Base-by-base conservation (phyloP, 148 eudicot genomes). In the Silene latifolia region DNA sequence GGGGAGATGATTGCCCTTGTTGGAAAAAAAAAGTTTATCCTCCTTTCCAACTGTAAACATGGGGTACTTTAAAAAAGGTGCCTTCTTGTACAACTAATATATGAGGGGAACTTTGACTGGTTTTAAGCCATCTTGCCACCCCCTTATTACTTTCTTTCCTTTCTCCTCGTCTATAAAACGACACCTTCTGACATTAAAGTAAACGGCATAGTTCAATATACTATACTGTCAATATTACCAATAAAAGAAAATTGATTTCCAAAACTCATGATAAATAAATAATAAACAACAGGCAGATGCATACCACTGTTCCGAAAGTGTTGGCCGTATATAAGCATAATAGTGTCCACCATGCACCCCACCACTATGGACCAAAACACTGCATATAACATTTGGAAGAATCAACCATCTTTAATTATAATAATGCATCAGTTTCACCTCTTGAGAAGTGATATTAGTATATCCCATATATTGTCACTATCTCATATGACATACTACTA, bases 301-400 rank as follows among this genome's bases (percentile, higher is more conserved):
- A 68, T 87, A 93, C 98, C 98, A 93, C 75, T 93, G 95, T 58
- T 91, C 95, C 42, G 93, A 85, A 64, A 93, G 91, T 61, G 93
- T 89, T 62, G 98, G 97, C 83, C 98, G 85, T 72, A 91, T 93
- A 77, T 79, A 93, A 64, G 95, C 97, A 85, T 89, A 93, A 82
- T 93, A 93, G 77, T 93, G 98, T 80, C 98, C 98, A 76, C 98
- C 95, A 80, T 93, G 93, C 70, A 93, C 97, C 58, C 98, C 98
- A 48, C 98, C 98, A 77, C 95, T 93, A 70, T 93, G 98, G 53
- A 93, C 98, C 87, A 93, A 81, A 73, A 93, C 95, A 84, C 98
- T 93, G 88, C 87, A 82, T 75, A 74, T 7, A 75, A 42, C 6
- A 77, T 7, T 68, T 12, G 21, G 14, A 69, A 47, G 25, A 7